Percentiles rank a stretch among this genome's conserved stretches.
These are phyloP conservation scores for Calonectria naviculata DNA, from an alignment of 2,329 filamentous ascomycete genomes.

Conservation along the genomic window DNA sequence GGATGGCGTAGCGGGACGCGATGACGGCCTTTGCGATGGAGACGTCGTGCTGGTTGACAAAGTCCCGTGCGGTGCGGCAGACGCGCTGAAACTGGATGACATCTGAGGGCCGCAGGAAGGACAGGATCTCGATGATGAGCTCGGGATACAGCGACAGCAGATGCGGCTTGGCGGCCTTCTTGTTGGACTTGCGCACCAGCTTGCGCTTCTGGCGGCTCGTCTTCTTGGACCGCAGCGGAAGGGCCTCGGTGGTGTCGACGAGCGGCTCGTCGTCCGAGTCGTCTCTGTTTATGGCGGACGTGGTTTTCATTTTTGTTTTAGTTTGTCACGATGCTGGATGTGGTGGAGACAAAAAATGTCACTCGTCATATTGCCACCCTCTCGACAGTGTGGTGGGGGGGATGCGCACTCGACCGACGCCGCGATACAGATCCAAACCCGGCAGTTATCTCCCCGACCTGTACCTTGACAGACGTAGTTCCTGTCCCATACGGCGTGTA, in stretches of 20 bases:
- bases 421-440: neutral
- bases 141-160: conserved; percentile 1
- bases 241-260: neutral
- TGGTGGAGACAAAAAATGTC: neutral
- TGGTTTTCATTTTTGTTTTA: neutral
- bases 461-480: no score
- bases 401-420: neutral
- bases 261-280: neutral
- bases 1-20: neutral
- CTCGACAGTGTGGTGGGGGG: neutral
- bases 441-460: no score
- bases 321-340: neutral
- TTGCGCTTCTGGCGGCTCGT: conserved; percentile 1
- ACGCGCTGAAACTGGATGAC: neutral
- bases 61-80: neutral
- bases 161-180: neutral
- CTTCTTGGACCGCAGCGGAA: conserved; percentile 1
- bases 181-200: neutral
- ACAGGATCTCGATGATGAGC: conserved; percentile 3
- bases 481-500: neutral
- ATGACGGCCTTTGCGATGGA: neutral
- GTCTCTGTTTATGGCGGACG: neutral
- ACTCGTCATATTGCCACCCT: neutral
- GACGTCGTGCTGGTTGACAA: neutral
- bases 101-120: neutral